Evolutionary conservation across 192 early-diverging fungal species (phyloP).

Genomic region (Haplosporangium gracile): DNA sequence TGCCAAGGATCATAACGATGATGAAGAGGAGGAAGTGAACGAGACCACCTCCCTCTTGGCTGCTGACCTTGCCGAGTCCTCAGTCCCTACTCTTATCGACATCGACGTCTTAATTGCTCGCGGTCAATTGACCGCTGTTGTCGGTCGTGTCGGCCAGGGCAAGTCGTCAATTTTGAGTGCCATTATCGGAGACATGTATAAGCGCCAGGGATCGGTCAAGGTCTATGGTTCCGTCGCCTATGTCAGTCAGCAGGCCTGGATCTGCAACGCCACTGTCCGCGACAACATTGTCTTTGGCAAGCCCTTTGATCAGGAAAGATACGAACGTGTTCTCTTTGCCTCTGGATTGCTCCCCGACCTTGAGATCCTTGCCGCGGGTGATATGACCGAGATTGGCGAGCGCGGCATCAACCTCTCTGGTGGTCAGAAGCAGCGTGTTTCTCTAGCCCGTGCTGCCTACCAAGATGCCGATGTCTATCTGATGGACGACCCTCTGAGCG

Average conservation of each 20-base stretch:
- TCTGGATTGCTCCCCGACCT: constrained; percentile 90
- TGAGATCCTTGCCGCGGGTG: constrained; percentile 85
- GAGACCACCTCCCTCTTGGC: constrained; percentile 27
- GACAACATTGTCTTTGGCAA: constrained; percentile 95
- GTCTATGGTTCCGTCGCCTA: constrained; percentile 79
- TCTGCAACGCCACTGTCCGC: constrained; percentile 91
- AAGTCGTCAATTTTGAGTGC: constrained; percentile 63
- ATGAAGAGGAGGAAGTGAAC: constrained; percentile 2
- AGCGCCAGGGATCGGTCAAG: constrained; percentile 67
- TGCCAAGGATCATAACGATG: neutral
- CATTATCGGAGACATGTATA: constrained; percentile 92
- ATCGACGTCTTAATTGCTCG: constrained; percentile 37
- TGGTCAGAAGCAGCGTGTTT: constrained; percentile 88
- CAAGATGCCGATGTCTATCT: constrained; percentile 76
- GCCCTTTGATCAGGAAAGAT: constrained; percentile 77
- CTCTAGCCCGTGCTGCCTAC: constrained; percentile 85
- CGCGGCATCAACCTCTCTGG: constrained; percentile 92
- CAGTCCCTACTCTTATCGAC: constrained; percentile 20
- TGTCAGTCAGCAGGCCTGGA: constrained; percentile 82
- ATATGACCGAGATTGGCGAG: constrained; percentile 93
- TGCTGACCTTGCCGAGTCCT: neutral
- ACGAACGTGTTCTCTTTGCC: constrained; percentile 78
- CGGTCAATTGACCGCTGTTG: constrained; percentile 40
- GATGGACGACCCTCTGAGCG: constrained; percentile 69
- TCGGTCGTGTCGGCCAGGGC: constrained; percentile 58